phyloP scores from a whole-genome alignment of 2,329 filamentous ascomycete genomes.

The Coniella vitis region DNA sequence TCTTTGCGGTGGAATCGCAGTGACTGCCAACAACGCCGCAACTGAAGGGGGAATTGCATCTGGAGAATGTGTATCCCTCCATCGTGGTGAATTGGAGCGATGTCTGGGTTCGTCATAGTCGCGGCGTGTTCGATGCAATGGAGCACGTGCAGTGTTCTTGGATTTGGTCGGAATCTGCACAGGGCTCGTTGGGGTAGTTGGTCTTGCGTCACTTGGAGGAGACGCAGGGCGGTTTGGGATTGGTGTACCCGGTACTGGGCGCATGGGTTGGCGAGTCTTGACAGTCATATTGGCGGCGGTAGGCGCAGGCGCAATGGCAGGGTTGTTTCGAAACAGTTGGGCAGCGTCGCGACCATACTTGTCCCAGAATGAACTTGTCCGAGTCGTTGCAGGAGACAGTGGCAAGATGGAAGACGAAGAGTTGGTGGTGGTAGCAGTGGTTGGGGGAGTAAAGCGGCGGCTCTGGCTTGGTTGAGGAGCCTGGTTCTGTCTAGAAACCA shows the following conservation, averaged over 20 bases:
- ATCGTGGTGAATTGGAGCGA: slow-evolving; percentile 24
- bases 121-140: slow-evolving; percentile 29
- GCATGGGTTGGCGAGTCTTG: slow-evolving; percentile 22
- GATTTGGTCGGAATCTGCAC: slow-evolving; percentile 47
- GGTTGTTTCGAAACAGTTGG: slow-evolving; percentile 10
- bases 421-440: slow-evolving; percentile 8
- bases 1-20: slow-evolving; percentile 49
- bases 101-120: slow-evolving; percentile 29
- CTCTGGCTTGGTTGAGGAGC: slow-evolving; percentile 14
- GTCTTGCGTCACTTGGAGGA: slow-evolving; percentile 27
- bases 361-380: slow-evolving; percentile 18
- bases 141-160: slow-evolving; percentile 28
- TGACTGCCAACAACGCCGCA: slow-evolving; percentile 54
- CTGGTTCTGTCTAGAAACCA: slow-evolving; percentile 28
- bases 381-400: slow-evolving; percentile 3
- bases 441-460: neutral
- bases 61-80: slow-evolving; percentile 40
- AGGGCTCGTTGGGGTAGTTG: slow-evolving; percentile 39
- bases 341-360: slow-evolving; percentile 25
- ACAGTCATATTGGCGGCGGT: slow-evolving; percentile 21
- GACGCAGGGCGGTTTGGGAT: slow-evolving; percentile 23
- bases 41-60: slow-evolving; percentile 53
- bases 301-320: slow-evolving; percentile 18
- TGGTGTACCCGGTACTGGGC: slow-evolving; percentile 16
- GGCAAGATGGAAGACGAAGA: slow-evolving; percentile 14